Percentiles rank a stretch among this genome's conserved stretches.
Conservation (phyloP, 2,329 filamentous ascomycete species). For the Diaporthe destruens region DNA sequence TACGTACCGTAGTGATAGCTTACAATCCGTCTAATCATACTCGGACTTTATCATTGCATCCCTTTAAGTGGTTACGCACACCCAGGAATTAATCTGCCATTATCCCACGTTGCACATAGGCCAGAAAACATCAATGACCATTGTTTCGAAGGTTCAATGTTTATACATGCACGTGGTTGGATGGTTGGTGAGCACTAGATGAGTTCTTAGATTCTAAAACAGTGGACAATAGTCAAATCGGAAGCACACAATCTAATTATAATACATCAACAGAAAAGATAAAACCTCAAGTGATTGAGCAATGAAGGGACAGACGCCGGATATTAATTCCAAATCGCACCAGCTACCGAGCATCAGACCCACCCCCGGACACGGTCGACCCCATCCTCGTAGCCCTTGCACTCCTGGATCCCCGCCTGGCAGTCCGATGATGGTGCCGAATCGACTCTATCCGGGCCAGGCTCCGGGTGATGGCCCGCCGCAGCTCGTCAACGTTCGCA, state of each 20-base stretch:
- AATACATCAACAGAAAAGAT: not conserved
- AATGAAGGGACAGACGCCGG: not conserved
- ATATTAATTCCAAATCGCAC: not conserved
- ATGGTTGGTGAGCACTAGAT: not conserved
- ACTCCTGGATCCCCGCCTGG: not conserved
- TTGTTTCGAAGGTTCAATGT: not conserved
- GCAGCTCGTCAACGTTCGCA: conserved; percentile 2
- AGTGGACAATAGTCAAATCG: too few species aligned
- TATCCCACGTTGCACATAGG: too few species aligned
- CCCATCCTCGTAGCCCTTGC: not conserved
- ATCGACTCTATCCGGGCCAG: conserved; percentile 29
- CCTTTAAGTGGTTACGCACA: too few species aligned
- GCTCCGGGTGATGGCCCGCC: conserved; percentile 24
- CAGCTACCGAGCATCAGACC: not conserved
- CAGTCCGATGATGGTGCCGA: conserved; percentile 17
- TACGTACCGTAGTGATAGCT: too few species aligned
- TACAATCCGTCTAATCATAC: too few species aligned
- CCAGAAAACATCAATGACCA: too few species aligned
- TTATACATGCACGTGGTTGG: too few species aligned
- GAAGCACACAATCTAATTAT: not conserved
- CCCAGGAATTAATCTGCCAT: too few species aligned
- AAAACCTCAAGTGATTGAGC: not conserved
- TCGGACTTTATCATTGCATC: too few species aligned
- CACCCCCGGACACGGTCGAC: not conserved
- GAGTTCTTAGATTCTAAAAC: not conserved